These are phyloP conservation scores for Isatis tinctoria DNA, from an alignment of 345 rosid species.

Conservation along the genomic window DNA sequence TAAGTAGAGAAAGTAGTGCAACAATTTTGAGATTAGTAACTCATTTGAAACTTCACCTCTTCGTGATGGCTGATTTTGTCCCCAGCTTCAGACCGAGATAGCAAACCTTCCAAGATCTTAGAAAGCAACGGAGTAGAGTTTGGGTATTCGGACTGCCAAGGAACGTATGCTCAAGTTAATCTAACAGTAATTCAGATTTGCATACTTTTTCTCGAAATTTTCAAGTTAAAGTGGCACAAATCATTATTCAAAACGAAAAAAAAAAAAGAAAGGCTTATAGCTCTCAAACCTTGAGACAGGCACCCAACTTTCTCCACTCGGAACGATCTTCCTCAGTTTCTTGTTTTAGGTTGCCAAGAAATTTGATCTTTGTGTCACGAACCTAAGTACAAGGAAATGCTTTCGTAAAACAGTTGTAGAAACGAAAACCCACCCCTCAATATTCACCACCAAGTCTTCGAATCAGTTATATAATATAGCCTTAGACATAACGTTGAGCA, in stretches of 20 bases:
- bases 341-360: conserved; percentile 69
- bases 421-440: not conserved
- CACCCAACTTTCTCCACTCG: conserved; percentile 72
- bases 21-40: not conserved
- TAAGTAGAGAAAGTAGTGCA: not conserved
- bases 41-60: conserved; percentile 47
- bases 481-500: not conserved
- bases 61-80: conserved; percentile 61
- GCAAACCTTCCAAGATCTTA: conserved; percentile 80
- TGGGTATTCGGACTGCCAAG: conserved; percentile 80
- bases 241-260: not conserved
- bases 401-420: conserved; percentile 11
- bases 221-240: not conserved
- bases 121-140: conserved; percentile 69
- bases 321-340: conserved; percentile 67
- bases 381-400: conserved; percentile 47
- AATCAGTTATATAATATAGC: not conserved
- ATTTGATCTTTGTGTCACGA: conserved; percentile 78
- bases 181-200: conserved; percentile 2
- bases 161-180: conserved; percentile 22
- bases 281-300: conserved; percentile 59
- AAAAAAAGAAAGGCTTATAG: not conserved
- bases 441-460: not conserved
- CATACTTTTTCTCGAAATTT: not conserved
- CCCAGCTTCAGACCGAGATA: conserved; percentile 52